Base-by-base conservation (phyloP, 805 yeast genomes). In the Hanseniaspora lachancei region DNA sequence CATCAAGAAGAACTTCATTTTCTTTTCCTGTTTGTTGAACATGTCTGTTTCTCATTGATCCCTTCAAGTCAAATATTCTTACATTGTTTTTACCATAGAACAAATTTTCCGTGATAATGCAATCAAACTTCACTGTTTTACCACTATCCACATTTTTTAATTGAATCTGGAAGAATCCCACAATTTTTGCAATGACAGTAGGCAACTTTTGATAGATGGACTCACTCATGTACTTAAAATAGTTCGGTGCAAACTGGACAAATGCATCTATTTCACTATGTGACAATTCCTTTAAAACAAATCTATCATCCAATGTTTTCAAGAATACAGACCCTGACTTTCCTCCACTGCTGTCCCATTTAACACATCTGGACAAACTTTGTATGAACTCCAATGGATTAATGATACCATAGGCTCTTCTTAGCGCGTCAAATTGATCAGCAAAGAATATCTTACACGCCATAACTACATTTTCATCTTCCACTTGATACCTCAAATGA, bases 331-430 rank as follows among this genome's bases (percentile, higher is more conserved):
- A 88, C 0, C 97, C 97, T 66, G 96, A 86, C 65, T 93, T 93
- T 39, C 99, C 99, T 41, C 99, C 99, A 29, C 82, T 79, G 0
- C 95, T 84, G 63, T 91, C 89, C 97, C 97, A 95, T 64, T 89
- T 86, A 15, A 89, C 80, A 70, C 99, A 93, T 58, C 98, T 72
- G 5, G 96, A 82, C 48, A 95, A 75, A 68, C 97, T 89, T 66
- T 89, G 96, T 42, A 93, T 80, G 61, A 83, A 93, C 12, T 53
- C 56, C 21, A 32, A 15, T 8, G 56, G 24, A 24, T 50, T 50
- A 61, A 77, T 77, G 5, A 78, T 83, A 0, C 87, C 89, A 72
- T 97, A 91, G 34, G 86, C 82, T 57, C 80, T 76, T 57, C 98
- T 74, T 62, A 93, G 82, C 0, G 97, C 97, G 65, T 91, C 97